Conservation (phyloP, 1,284 basidiomycete species). For the Athelia psychrophila region DNA sequence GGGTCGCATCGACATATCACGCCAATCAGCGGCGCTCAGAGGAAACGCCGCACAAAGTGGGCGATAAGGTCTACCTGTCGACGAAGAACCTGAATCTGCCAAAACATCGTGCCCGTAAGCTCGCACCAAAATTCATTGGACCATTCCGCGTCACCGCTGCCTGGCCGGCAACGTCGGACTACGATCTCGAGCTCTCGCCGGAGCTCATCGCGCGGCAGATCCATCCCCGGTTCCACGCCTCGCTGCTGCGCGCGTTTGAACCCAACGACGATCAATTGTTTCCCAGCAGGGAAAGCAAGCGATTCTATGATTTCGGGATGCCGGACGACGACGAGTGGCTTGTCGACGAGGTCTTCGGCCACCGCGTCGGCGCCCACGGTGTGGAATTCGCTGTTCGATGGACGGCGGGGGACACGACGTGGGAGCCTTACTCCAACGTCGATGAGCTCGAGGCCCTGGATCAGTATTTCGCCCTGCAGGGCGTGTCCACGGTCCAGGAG, state of each 20-base stretch:
- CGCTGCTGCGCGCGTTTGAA: constrained; percentile 11
- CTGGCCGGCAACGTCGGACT: constrained; percentile 10
- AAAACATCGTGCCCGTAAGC: constrained; percentile 20
- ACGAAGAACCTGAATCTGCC: constrained; percentile 24
- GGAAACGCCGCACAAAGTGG: constrained; percentile 15
- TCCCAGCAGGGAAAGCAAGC: constrained; percentile 10
- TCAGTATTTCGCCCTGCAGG: constrained; percentile 5
- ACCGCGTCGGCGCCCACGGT: constrained; percentile 3
- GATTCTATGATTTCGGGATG: constrained; percentile 20
- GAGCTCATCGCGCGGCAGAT: constrained; percentile 10
- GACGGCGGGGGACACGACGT: constrained; percentile 2
- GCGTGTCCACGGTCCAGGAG: too few relatives aligned
- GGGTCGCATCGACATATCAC: constrained; percentile 23
- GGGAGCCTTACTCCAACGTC: constrained; percentile 4
- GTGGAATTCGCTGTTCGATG: constrained; percentile 2
- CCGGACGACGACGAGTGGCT: constrained; percentile 18
- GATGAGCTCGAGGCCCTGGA: constrained; percentile 7
- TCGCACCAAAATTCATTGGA: constrained; percentile 26
- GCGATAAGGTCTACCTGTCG: constrained; percentile 29
- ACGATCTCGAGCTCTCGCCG: constrained; percentile 15
- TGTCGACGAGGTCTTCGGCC: constrained; percentile 16
- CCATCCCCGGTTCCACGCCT: constrained; percentile 14
- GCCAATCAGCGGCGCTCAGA: constrained; percentile 22
- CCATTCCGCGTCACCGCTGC: constrained; percentile 22
- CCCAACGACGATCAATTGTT: constrained; percentile 15